Percentiles rank a stretch among this genome's conserved stretches.
Conservation (phyloP, 2,329 filamentous ascomycete genomes). For the Venturia aucupariae region DNA sequence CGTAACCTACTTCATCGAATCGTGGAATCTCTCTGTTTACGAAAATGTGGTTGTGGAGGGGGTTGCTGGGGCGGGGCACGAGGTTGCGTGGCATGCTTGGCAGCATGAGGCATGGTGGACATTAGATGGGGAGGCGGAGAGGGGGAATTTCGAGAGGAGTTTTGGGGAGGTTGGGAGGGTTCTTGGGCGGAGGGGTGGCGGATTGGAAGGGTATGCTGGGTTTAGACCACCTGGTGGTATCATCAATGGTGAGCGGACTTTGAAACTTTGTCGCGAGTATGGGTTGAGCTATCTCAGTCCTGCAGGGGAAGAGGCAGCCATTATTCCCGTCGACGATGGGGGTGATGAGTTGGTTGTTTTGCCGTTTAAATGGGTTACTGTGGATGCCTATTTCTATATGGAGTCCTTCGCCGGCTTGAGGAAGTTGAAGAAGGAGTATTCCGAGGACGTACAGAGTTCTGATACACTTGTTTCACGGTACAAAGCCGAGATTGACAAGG, state of each 20-base stretch:
- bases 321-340: slow-evolving; percentile 15
- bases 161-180: slow-evolving; percentile 20
- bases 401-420: slow-evolving; percentile 22
- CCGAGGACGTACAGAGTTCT: slow-evolving; percentile 18
- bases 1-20: slow-evolving; percentile 26
- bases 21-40: slow-evolving; percentile 24
- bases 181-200: background rate
- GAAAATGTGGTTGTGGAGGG: slow-evolving; percentile 18
- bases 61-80: slow-evolving; percentile 22
- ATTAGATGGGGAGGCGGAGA: slow-evolving; percentile 20
- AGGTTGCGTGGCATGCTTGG: slow-evolving; percentile 27
- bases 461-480: slow-evolving; percentile 19
- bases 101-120: slow-evolving; percentile 27
- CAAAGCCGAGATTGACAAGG: slow-evolving; percentile 22
- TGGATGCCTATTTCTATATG: slow-evolving; percentile 29
- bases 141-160: slow-evolving; percentile 22
- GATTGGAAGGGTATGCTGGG: slow-evolving; percentile 20
- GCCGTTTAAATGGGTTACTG: slow-evolving; percentile 23
- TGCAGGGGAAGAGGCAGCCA: slow-evolving; percentile 23
- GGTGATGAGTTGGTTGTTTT: slow-evolving; percentile 20
- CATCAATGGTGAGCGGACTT: slow-evolving; percentile 23
- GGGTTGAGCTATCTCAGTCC: slow-evolving; percentile 25
- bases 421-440: slow-evolving; percentile 20
- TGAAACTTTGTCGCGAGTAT: slow-evolving; percentile 22
- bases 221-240: slow-evolving; percentile 26